Percentiles rank a stretch among this genome's conserved stretches.
These are phyloP conservation scores for Heterobasidion irregulare DNA, from an alignment of 1,284 basidiomycete species.

Conservation along the genomic window DNA sequence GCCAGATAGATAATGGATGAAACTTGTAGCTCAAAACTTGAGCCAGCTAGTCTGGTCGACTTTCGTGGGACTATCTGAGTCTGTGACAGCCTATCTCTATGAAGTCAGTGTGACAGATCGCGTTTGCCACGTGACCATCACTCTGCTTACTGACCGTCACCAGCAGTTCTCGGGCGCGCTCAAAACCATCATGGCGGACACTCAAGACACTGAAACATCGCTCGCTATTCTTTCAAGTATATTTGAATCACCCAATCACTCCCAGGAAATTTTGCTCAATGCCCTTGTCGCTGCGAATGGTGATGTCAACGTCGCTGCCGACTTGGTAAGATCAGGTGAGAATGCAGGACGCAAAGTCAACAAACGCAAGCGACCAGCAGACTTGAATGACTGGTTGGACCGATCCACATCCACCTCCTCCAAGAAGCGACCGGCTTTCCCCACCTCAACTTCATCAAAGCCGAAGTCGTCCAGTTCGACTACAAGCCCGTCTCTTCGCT, in stretches of 20 bases:
- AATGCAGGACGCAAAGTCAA: slow-evolving; percentile 14
- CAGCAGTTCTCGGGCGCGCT: too few relatives aligned
- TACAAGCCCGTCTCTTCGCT: not conserved
- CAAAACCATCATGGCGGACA: not conserved
- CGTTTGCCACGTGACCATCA: too few relatives aligned
- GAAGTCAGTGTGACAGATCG: too few relatives aligned
- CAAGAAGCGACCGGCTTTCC: not conserved
- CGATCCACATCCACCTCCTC: not conserved
- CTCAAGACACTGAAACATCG: slow-evolving; percentile 56
- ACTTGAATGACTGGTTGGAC: slow-evolving; percentile 42
- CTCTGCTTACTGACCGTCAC: too few relatives aligned
- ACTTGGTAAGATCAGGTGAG: slow-evolving; percentile 21
- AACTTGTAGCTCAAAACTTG: too few relatives aligned
- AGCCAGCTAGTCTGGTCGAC: too few relatives aligned
- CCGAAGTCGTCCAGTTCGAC: not conserved
- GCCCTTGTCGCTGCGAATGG: slow-evolving; percentile 54
- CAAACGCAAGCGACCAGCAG: slow-evolving; percentile 34
- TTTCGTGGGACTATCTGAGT: too few relatives aligned
- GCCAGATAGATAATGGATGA: too few relatives aligned
- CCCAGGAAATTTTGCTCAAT: slow-evolving; percentile 40
- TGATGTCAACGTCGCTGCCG: slow-evolving; percentile 47
- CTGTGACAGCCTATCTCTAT: too few relatives aligned
- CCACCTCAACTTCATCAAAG: not conserved
- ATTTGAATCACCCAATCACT: slow-evolving; percentile 24
- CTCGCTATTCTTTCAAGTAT: slow-evolving; percentile 61